A percentile compares a stretch with the other conserved stretches of the same genome.
Conservation (phyloP, 495 filamentous ascomycete genomes). For the Neurospora sp. region DNA sequence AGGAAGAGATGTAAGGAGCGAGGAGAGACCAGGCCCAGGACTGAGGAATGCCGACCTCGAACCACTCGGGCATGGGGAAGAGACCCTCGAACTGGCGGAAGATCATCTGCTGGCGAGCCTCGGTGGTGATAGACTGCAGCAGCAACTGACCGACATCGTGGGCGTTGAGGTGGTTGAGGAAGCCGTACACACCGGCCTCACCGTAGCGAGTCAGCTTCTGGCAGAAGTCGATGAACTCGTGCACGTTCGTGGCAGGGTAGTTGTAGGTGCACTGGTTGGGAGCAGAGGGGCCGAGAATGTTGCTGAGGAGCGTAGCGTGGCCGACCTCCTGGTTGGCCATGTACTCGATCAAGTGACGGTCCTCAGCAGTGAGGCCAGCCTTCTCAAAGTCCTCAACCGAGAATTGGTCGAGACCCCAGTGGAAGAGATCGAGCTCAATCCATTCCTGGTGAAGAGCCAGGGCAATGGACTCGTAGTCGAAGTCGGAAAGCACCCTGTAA, state of each 20-base stretch:
- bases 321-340: slow-evolving; percentile 83
- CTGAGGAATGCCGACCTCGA: slow-evolving; percentile 71
- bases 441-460: slow-evolving; percentile 74
- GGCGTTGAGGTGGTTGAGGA: slow-evolving; percentile 70
- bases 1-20: slow-evolving; percentile 74
- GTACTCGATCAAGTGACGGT: slow-evolving; percentile 63
- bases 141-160: slow-evolving; percentile 65
- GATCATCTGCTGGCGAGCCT: slow-evolving; percentile 78
- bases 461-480: slow-evolving; percentile 62
- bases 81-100: slow-evolving; percentile 82
- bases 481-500: slow-evolving; percentile 62
- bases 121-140: slow-evolving; percentile 68
- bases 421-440: slow-evolving; percentile 84
- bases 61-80: slow-evolving; percentile 80
- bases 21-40: slow-evolving; percentile 82
- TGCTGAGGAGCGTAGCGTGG: slow-evolving; percentile 67
- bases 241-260: slow-evolving; percentile 69
- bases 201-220: slow-evolving; percentile 79
- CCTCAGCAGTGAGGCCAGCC: slow-evolving; percentile 56
- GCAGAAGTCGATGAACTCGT: slow-evolving; percentile 75
- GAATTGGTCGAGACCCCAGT: slow-evolving; percentile 64
- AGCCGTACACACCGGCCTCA: slow-evolving; percentile 77
- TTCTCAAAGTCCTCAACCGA: slow-evolving; percentile 57
- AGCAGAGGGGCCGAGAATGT: slow-evolving; percentile 68
- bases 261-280: slow-evolving; percentile 71